Percentiles rank a stretch among this genome's conserved stretches.
phyloP scores from a whole-genome alignment of 2,329 filamentous ascomycete species.

The Claviceps quebecensis region DNA sequence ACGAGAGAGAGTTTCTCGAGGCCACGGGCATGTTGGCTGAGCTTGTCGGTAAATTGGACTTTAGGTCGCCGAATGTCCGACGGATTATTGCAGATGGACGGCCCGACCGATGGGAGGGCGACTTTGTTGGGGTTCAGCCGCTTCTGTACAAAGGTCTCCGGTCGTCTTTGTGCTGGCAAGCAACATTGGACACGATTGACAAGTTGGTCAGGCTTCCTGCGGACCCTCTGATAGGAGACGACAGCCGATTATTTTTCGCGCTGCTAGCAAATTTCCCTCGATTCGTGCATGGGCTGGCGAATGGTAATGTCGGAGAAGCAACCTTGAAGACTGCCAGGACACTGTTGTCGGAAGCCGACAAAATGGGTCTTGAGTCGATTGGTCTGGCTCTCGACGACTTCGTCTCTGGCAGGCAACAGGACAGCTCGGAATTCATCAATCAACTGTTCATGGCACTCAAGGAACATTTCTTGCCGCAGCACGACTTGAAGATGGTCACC shows the following conservation, averaged over 20 bases:
- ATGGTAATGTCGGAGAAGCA: constrained; percentile 38
- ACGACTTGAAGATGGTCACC: constrained; percentile 73
- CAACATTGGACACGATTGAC: constrained; percentile 65
- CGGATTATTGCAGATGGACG: constrained; percentile 61
- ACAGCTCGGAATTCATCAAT: constrained; percentile 60
- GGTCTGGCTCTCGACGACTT: constrained; percentile 58
- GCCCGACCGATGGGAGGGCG: constrained; percentile 76
- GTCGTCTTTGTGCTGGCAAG: constrained; percentile 68
- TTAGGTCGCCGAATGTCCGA: constrained; percentile 55
- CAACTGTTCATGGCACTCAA: constrained; percentile 62
- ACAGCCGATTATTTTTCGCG: constrained; percentile 69
- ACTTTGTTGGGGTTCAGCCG: constrained; percentile 74
- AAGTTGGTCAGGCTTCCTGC: constrained; percentile 66
- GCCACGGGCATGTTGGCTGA: constrained; percentile 83
- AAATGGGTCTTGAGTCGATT: constrained; percentile 54
- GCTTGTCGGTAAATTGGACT: constrained; percentile 70
- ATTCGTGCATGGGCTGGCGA: constrained; percentile 68
- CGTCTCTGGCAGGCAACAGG: constrained; percentile 50
- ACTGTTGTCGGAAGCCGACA: constrained; percentile 58
- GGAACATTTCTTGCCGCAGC: constrained; percentile 63
- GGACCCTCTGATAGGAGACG: constrained; percentile 67
- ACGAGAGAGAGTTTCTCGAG: constrained; percentile 88
- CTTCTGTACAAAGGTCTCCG: constrained; percentile 84
- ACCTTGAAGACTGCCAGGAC: constrained; percentile 51
- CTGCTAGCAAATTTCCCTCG: constrained; percentile 85